Evolutionary conservation across 148 eudicot species (phyloP).

Genomic region (Rheum nobile): DNA sequence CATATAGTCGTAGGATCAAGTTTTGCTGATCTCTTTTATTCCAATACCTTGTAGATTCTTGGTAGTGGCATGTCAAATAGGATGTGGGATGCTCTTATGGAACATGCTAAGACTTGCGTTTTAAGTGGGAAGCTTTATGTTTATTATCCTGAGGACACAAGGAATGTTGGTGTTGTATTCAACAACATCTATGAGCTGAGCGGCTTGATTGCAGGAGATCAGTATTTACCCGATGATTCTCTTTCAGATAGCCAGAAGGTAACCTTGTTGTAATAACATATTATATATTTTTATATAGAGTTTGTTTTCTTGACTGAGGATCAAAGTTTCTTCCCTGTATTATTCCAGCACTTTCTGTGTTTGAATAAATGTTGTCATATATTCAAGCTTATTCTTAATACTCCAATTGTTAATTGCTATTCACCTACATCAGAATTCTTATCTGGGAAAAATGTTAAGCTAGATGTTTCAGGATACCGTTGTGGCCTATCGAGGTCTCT

Average conservation of each 20-base stretch:
- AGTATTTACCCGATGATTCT: conserved; percentile 51
- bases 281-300: background rate
- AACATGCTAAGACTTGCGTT: conserved; percentile 87
- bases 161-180: conserved; percentile 69
- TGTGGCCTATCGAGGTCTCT: too few species aligned
- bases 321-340: too few species aligned
- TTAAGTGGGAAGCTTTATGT: conserved; percentile 81
- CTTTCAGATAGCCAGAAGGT: conserved; percentile 88
- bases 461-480: too few species aligned
- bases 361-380: too few species aligned
- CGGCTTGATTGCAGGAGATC: conserved; percentile 73
- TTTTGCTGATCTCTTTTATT: background rate
- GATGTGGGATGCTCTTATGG: conserved; percentile 98
- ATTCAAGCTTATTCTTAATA: too few species aligned
- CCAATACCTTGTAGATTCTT: conserved; percentile 42
- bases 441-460: too few species aligned
- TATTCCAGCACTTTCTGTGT: too few species aligned
- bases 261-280: background rate
- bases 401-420: too few species aligned
- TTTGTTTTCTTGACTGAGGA: too few species aligned
- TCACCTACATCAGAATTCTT: too few species aligned
- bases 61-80: conserved; percentile 98
- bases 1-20: too few species aligned
- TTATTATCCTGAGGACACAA: conserved; percentile 63
- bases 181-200: conserved; percentile 82